Conservation (phyloP, 2,329 filamentous ascomycete species). For the Botrytis cinerea region DNA sequence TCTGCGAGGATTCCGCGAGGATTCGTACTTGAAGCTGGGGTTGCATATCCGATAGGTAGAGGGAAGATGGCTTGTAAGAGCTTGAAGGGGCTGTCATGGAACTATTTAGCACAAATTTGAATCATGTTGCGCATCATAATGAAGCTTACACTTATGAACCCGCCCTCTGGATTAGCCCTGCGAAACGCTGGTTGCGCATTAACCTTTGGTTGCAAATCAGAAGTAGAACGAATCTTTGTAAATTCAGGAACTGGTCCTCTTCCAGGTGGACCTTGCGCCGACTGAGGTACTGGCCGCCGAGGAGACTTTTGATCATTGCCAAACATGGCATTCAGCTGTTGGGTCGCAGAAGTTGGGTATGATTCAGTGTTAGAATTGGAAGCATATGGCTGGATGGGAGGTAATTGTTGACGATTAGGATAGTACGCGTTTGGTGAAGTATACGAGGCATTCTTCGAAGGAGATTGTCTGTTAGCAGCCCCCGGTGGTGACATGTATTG, state of each 20-base stretch:
- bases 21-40: conserved; percentile 97
- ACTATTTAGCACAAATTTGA: conserved; percentile 35
- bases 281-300: conserved; percentile 53
- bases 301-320: conserved; percentile 59
- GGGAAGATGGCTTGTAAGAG: conserved; percentile 87
- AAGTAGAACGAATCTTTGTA: conserved; percentile 69
- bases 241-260: conserved; percentile 84
- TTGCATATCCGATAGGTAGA: conserved; percentile 99
- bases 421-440: conserved; percentile 61
- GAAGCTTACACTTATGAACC: conserved; percentile 86
- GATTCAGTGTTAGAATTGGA: conserved; percentile 65
- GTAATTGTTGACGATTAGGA: conserved; percentile 62
- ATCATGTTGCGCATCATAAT: conserved; percentile 10
- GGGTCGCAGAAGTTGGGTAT: conserved; percentile 70
- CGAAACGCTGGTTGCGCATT: conserved; percentile 88
- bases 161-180: conserved; percentile 92
- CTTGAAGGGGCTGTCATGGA: conserved; percentile 77
- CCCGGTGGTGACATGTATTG: conserved; percentile 49
- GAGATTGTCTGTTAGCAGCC: conserved; percentile 70
- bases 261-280: conserved; percentile 47
- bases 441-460: conserved; percentile 68
- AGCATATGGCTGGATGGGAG: conserved; percentile 70
- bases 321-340: conserved; percentile 69
- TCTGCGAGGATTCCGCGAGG: conserved; percentile 89
- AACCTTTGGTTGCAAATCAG: conserved; percentile 79